These are phyloP conservation scores for Hemisphaericaspora subhashii DNA, from an alignment of 1,139 yeast species.

Conservation along the genomic window DNA sequence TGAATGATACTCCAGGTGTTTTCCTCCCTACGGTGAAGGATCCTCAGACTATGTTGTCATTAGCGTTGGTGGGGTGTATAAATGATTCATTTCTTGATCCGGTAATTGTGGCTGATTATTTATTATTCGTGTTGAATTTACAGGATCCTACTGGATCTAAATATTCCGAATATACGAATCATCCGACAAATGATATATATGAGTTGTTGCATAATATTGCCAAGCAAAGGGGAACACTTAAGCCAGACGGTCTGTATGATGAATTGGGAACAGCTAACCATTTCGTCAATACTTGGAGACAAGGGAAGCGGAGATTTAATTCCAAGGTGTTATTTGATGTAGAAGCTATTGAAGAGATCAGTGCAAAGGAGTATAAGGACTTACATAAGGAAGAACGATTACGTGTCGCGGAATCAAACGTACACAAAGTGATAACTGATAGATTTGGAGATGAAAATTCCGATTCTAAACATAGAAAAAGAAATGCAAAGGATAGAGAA, in stretches of 20 bases:
- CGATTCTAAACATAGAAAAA: constrained; percentile 32
- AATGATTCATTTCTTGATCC: constrained; percentile 74
- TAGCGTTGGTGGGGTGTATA: constrained; percentile 79
- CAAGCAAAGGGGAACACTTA: constrained; percentile 35
- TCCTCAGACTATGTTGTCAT: constrained; percentile 69
- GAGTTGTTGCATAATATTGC: constrained; percentile 61
- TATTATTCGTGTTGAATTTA: constrained; percentile 70
- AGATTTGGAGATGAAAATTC: constrained; percentile 48
- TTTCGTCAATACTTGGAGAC: constrained; percentile 69
- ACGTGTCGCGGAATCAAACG: constrained; percentile 29
- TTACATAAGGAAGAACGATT: constrained; percentile 31
- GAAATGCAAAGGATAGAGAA: constrained; percentile 50
- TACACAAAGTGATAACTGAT: constrained; percentile 29
- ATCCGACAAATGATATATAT: constrained; percentile 76
- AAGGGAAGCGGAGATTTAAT: constrained; percentile 47
- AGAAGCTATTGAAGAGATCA: constrained; percentile 32
- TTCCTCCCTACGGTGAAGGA: constrained; percentile 73
- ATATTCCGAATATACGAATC: constrained; percentile 48
- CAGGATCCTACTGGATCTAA: constrained; percentile 50
- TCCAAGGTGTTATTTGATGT: constrained; percentile 40
- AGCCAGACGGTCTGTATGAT: constrained; percentile 39
- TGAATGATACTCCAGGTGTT: constrained; percentile 94
- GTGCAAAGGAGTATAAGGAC: constrained; percentile 25
- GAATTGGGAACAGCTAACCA: constrained; percentile 65
- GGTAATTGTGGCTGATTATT: constrained; percentile 81